Conservation (phyloP, 805 yeast genomes). For the Priceomyces haplophilus region DNA sequence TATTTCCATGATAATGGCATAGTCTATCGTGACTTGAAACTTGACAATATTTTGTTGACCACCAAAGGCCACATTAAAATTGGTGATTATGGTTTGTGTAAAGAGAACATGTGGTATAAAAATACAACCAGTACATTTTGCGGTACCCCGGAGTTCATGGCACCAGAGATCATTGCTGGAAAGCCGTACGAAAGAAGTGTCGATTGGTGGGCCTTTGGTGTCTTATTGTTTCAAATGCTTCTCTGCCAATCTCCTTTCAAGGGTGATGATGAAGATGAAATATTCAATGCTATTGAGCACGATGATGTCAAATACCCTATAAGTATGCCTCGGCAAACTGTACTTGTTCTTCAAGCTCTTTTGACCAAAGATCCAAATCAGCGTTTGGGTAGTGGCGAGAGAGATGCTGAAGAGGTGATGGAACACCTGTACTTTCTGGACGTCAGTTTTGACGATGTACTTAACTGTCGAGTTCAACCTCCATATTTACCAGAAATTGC, state of each 20-base stretch:
- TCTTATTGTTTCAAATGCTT: constrained; percentile 91
- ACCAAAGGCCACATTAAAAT: constrained; percentile 92
- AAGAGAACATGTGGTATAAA: constrained; percentile 85
- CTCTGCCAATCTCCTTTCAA: constrained; percentile 95
- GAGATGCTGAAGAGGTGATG: constrained; percentile 93
- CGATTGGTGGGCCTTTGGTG: constrained; percentile 99
- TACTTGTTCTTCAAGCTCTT: constrained; percentile 85
- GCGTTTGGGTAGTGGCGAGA: constrained; percentile 83
- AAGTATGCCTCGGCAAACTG: constrained; percentile 96
- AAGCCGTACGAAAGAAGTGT: constrained; percentile 91
- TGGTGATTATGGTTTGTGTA: constrained; percentile 97
- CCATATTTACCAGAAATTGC: constrained; percentile 88
- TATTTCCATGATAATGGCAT: constrained; percentile 95
- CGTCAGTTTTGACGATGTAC: constrained; percentile 84
- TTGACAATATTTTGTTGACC: constrained; percentile 88
- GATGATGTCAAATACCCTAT: constrained; percentile 97
- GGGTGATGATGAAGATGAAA: constrained; percentile 96
- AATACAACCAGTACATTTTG: constrained; percentile 91
- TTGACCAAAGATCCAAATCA: constrained; percentile 82
- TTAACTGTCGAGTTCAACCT: constrained; percentile 68
- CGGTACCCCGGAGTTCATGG: constrained; percentile 99
- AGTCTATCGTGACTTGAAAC: constrained; percentile 91
- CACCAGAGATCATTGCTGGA: constrained; percentile 94
- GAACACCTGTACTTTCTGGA: constrained; percentile 90
- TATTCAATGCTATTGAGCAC: constrained; percentile 90